These are phyloP conservation scores for Escovopsis sp. DNA, from an alignment of 2,329 filamentous ascomycete species.

Conservation along the genomic window DNA sequence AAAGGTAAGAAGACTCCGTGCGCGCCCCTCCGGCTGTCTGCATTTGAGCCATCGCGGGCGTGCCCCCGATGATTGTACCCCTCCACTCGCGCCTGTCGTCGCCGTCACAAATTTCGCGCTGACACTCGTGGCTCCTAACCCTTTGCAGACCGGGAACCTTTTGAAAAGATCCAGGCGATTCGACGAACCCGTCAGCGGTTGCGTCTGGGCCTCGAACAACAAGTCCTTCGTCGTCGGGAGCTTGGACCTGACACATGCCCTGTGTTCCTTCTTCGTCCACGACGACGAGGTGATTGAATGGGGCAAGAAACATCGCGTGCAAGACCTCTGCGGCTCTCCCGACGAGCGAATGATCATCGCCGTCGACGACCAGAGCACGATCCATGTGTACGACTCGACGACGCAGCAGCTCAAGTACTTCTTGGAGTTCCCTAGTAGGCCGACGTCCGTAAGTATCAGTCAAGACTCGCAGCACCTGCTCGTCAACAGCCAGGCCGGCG, in stretches of 20 bases:
- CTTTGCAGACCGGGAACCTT: conserved; percentile 41
- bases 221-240: conserved; percentile 65
- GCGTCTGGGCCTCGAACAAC: conserved; percentile 74
- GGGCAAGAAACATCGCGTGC: conserved; percentile 57
- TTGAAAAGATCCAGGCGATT: conserved; percentile 54
- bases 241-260: conserved; percentile 48
- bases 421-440: conserved; percentile 45
- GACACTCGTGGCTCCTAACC: too few species aligned
- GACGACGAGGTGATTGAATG: conserved; percentile 50
- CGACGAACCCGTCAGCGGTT: conserved; percentile 72
- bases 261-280: conserved; percentile 55
- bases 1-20: conserved; percentile 40
- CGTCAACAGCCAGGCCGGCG: conserved; percentile 63
- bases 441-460: conserved; percentile 71
- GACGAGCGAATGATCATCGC: conserved; percentile 70
- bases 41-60: not conserved
- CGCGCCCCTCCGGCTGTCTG: not conserved
- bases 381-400: conserved; percentile 71
- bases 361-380: conserved; percentile 51
- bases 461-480: conserved; percentile 67
- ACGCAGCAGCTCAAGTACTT: conserved; percentile 62
- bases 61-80: not conserved
- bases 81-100: not conserved
- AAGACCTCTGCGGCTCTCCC: conserved; percentile 70
- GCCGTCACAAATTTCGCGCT: too few species aligned